Percentiles rank a stretch among this genome's conserved stretches.
phyloP scores from a whole-genome alignment of 352 stramenopile species.

The Phytopythium montanum region DNA sequence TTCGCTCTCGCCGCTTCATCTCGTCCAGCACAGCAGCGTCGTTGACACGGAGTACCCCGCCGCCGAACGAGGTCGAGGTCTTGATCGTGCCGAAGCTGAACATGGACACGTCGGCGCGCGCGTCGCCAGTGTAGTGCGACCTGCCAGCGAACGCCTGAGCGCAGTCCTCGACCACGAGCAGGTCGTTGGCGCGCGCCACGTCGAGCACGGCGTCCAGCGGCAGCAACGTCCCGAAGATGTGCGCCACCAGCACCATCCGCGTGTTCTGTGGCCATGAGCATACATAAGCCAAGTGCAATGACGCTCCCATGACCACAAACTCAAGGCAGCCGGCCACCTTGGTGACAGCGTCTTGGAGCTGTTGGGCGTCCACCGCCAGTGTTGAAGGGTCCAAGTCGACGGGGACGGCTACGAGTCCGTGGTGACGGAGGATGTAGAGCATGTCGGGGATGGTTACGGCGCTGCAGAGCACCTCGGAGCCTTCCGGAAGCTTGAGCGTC shows the following conservation, averaged over 20 bases:
- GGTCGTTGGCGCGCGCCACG: slow-evolving; percentile 39
- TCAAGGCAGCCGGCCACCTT: slow-evolving; percentile 16
- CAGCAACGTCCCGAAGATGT: slow-evolving; percentile 74
- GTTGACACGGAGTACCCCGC: slow-evolving; percentile 61
- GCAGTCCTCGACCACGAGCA: slow-evolving; percentile 80
- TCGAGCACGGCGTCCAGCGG: slow-evolving; percentile 50
- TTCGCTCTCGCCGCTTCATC: slow-evolving; percentile 63
- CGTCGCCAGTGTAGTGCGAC: slow-evolving; percentile 59
- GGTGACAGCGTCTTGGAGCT: slow-evolving; percentile 39
- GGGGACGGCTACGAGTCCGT: slow-evolving; percentile 70
- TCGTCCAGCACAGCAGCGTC: slow-evolving; percentile 47
- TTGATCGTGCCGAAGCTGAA: slow-evolving; percentile 90
- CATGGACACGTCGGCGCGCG: slow-evolving; percentile 66
- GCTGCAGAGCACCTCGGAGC: slow-evolving; percentile 74
- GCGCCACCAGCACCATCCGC: slow-evolving; percentile 62
- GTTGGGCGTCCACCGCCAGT: slow-evolving; percentile 49
- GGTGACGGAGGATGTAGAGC: slow-evolving; percentile 71
- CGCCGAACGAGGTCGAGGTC: slow-evolving; percentile 77
- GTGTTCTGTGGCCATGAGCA: slow-evolving; percentile 37
- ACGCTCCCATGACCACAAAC: not conserved
- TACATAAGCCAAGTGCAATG: slow-evolving; percentile 5
- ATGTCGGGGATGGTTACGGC: slow-evolving; percentile 87
- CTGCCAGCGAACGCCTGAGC: slow-evolving; percentile 69
- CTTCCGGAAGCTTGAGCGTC: slow-evolving; percentile 60
- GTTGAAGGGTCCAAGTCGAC: slow-evolving; percentile 69